Conservation (phyloP, 2,329 filamentous ascomycete species). For the Fusarium sp. region DNA sequence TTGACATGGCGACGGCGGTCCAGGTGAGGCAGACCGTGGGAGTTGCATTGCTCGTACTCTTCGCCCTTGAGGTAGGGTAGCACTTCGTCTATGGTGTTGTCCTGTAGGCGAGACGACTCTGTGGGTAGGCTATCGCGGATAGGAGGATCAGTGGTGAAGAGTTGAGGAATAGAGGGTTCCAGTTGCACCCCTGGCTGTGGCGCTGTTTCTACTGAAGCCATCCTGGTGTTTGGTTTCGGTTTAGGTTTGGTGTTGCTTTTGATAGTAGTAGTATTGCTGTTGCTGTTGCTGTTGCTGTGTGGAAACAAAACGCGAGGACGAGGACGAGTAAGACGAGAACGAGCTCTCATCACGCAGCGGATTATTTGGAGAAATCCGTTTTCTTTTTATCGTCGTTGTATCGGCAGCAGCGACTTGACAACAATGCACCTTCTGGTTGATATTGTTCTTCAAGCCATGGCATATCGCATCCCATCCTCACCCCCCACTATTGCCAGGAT, state of each 20-base stretch:
- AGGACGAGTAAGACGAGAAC: conserved; percentile 43
- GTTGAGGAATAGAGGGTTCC: conserved; percentile 57
- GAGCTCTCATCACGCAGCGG: conserved; percentile 48
- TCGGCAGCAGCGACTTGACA: conserved; percentile 11
- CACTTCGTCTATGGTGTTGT: conserved; percentile 74
- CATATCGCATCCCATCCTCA: conserved; percentile 31
- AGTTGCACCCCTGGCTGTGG: conserved; percentile 9
- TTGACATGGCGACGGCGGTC: conserved; percentile 69
- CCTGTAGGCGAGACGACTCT: conserved; percentile 74
- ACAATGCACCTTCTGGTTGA: conserved; percentile 38
- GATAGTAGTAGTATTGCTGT: background rate
- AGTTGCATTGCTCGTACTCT: conserved; percentile 69
- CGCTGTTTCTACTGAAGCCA: conserved; percentile 28
- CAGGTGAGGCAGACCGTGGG: conserved; percentile 79
- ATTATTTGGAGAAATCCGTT: conserved; percentile 30
- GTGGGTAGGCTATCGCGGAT: conserved; percentile 76
- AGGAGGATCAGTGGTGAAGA: conserved; percentile 69
- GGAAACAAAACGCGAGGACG: conserved; percentile 51
- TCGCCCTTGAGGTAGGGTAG: conserved; percentile 73
- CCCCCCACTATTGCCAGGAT: conserved; percentile 40
- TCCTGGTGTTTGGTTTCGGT: conserved; percentile 20
- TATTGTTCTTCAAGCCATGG: conserved; percentile 47
- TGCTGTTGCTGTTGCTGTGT: conserved; percentile 32
- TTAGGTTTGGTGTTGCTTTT: conserved; percentile 20
- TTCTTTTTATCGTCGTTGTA: conserved; percentile 28